Evolutionary conservation across 306 rosid genomes (phyloP).

Genomic region (Carpinus viminea): DNA sequence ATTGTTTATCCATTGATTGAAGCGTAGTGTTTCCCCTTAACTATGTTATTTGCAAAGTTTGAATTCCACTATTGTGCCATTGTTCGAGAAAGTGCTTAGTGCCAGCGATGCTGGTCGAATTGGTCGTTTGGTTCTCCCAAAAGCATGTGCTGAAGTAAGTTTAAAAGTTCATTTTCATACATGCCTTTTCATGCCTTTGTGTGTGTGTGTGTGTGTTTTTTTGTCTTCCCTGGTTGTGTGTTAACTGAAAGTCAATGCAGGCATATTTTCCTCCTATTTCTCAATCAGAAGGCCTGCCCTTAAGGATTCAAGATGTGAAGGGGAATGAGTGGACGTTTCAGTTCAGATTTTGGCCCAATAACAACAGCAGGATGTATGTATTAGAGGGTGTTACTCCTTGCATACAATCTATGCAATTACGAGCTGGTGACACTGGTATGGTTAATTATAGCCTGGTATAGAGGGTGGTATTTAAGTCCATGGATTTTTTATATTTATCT

Average conservation of each 20-base stretch:
- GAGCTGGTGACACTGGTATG: conserved; percentile 97
- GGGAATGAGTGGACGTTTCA: conserved; percentile 98
- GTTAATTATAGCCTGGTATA: conserved; percentile 19
- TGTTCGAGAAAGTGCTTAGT: conserved; percentile 95
- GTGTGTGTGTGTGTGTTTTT: too few species aligned
- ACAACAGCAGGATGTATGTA: conserved; percentile 98
- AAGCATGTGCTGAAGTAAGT: conserved; percentile 98
- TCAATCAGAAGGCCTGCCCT: conserved; percentile 95
- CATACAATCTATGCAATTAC: conserved; percentile 88
- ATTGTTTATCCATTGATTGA: conserved; percentile 2
- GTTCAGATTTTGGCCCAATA: conserved; percentile 99
- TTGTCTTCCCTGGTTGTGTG: conserved; percentile 9
- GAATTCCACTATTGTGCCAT: conserved; percentile 89
- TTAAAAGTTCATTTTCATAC: conserved; percentile 14
- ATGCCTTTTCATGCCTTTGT: not conserved
- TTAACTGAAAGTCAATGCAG: conserved; percentile 51
- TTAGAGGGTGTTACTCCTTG: conserved; percentile 99
- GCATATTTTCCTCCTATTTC: conserved; percentile 88
- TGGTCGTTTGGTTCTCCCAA: conserved; percentile 98
- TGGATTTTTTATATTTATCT: not conserved
- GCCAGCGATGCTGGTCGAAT: conserved; percentile 99
- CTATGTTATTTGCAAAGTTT: conserved; percentile 51
- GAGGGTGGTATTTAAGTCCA: conserved; percentile 2
- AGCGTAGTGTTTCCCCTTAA: conserved; percentile 53
- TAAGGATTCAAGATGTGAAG: conserved; percentile 85